Percentiles rank a stretch among this genome's conserved stretches.
Conservation (phyloP, 2,329 filamentous ascomycete genomes). For the Karstenula rhodostoma region DNA sequence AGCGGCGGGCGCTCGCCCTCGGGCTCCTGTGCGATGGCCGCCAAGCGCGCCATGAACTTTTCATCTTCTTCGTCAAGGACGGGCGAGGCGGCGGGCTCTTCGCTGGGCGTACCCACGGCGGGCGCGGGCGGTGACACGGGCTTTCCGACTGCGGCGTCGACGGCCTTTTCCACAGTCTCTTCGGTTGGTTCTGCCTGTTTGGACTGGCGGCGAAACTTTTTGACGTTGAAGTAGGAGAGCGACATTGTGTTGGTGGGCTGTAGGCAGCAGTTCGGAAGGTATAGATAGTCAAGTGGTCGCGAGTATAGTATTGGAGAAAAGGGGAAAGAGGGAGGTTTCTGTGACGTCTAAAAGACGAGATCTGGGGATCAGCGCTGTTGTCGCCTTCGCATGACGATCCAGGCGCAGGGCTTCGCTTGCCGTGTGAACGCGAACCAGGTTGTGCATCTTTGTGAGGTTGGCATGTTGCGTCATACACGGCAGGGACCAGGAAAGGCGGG, state of each 20-base stretch:
- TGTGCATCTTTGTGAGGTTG: conserved; percentile 25
- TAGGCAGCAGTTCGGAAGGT: not conserved
- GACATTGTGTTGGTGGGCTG: conserved; percentile 31
- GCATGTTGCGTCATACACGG: conserved; percentile 37
- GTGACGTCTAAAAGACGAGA: conserved; percentile 5
- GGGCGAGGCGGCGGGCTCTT: conserved; percentile 44
- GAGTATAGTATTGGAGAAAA: not conserved
- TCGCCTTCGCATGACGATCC: conserved; percentile 26
- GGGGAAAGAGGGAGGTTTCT: not conserved
- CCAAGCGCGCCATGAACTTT: conserved; percentile 62
- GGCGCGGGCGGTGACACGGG: conserved; percentile 38
- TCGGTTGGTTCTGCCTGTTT: conserved; percentile 34
- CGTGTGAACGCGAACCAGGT: conserved; percentile 29
- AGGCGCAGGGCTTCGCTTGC: conserved; percentile 29
- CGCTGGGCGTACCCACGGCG: conserved; percentile 33
- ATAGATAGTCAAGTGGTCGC: not conserved
- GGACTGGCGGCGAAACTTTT: conserved; percentile 44
- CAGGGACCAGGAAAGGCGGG: conserved; percentile 31
- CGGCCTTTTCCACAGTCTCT: conserved; percentile 8
- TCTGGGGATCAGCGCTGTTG: conserved; percentile 17
- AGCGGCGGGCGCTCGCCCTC: conserved; percentile 53
- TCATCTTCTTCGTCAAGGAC: conserved; percentile 70
- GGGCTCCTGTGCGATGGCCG: conserved; percentile 53
- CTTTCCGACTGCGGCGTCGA: conserved; percentile 22
- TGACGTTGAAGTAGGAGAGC: conserved; percentile 39